Percentiles rank a stretch among this genome's conserved stretches.
These are phyloP conservation scores for Penicillium sp. DNA, from an alignment of 2,329 filamentous ascomycete species.

Conservation along the genomic window DNA sequence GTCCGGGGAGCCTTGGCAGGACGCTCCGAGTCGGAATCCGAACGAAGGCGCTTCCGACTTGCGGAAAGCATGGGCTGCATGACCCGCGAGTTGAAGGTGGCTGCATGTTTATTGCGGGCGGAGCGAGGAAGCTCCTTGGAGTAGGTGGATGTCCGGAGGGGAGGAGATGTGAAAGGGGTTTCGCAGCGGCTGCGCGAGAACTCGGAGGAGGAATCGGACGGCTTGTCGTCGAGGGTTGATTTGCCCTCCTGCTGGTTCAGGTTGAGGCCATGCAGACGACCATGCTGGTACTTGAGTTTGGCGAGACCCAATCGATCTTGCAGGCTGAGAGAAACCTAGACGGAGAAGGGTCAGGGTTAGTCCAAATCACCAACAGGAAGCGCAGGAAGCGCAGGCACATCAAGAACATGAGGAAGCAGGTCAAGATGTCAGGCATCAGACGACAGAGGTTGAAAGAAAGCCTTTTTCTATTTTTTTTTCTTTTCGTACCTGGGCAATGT, in stretches of 20 bases:
- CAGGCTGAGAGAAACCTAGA: slow-evolving; percentile 84
- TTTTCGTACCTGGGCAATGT: slow-evolving; percentile 43
- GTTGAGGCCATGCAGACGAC: slow-evolving; percentile 80
- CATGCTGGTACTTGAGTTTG: slow-evolving; percentile 95
- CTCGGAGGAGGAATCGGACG: slow-evolving; percentile 85
- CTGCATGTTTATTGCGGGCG: slow-evolving; percentile 45
- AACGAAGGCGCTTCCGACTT: slow-evolving; percentile 70
- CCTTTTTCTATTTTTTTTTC: background rate
- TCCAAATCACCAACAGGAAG: background rate
- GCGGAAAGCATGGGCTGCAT: slow-evolving; percentile 51
- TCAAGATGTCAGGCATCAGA: no score
- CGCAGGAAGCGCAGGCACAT: background rate
- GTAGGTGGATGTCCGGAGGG: slow-evolving; percentile 79
- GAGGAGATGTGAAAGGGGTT: slow-evolving; percentile 72
- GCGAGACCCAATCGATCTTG: slow-evolving; percentile 93
- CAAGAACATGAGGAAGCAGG: no score
- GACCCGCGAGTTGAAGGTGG: slow-evolving; percentile 45
- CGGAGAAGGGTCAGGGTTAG: slow-evolving; percentile 1
- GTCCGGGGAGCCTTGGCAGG: slow-evolving; percentile 62
- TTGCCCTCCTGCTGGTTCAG: slow-evolving; percentile 75
- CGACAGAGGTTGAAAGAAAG: background rate
- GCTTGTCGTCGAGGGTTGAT: slow-evolving; percentile 67
- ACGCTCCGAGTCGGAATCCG: slow-evolving; percentile 58
- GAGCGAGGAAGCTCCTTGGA: slow-evolving; percentile 75
- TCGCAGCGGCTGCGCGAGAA: slow-evolving; percentile 64